A percentile compares a stretch with the other conserved stretches of the same genome.
phyloP scores from a whole-genome alignment of 2,329 filamentous ascomycete genomes.

The Plectosphaerella sp. region DNA sequence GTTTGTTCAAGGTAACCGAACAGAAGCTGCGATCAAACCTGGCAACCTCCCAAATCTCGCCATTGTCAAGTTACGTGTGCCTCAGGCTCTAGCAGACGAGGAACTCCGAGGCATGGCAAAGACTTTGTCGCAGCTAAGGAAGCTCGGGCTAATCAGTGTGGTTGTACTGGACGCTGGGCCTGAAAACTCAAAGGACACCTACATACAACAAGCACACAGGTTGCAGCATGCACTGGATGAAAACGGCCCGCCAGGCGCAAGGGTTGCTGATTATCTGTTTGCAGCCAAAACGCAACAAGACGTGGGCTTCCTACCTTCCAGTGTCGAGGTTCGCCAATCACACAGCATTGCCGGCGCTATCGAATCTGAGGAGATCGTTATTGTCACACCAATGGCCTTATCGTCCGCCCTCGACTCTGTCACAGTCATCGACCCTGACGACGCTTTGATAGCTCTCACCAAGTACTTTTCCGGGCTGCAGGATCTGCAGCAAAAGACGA shows the following conservation, averaged over 20 bases:
- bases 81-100: conserved; percentile 64
- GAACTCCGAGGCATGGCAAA: conserved; percentile 72
- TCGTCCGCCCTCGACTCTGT: conserved; percentile 33
- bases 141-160: conserved; percentile 75
- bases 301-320: conserved; percentile 9
- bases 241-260: conserved; percentile 63
- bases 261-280: conserved; percentile 43
- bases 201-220: conserved; percentile 63
- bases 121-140: conserved; percentile 78
- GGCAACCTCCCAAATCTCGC: conserved; percentile 57
- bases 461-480: conserved; percentile 69
- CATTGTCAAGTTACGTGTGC: conserved; percentile 75
- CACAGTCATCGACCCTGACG: conserved; percentile 40
- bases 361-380: conserved; percentile 26
- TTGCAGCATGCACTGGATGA: conserved; percentile 71
- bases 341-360: conserved; percentile 24
- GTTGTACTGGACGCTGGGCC: conserved; percentile 73
- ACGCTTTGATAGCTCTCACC: conserved; percentile 72
- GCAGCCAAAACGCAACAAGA: background rate
- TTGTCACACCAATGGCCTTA: conserved; percentile 36
- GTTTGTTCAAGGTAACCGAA: conserved; percentile 27
- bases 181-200: conserved; percentile 32
- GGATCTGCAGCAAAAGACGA: conserved; percentile 18
- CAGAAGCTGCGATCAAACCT: conserved; percentile 15
- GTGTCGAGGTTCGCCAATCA: conserved; percentile 7